phyloP scores from a whole-genome alignment of 352 stramenopile genomes.

The Phytophthora litchii region DNA sequence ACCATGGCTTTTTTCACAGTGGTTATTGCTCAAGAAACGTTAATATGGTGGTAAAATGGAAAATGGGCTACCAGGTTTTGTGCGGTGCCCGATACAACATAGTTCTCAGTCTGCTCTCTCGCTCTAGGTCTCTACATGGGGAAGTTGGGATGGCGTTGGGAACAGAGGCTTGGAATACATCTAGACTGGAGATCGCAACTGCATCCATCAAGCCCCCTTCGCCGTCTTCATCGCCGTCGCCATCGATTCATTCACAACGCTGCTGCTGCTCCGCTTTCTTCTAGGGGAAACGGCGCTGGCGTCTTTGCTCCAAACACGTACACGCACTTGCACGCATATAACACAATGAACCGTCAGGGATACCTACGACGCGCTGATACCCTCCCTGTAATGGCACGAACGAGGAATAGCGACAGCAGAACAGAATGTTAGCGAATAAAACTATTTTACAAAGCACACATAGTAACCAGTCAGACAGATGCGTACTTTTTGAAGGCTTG shows the following conservation, averaged over 20 bases:
- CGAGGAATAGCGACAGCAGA: constrained; percentile 21
- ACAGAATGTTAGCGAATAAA: constrained; percentile 15
- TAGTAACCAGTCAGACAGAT: constrained; percentile 10
- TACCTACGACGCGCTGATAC: constrained; percentile 75
- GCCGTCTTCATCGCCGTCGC: not conserved
- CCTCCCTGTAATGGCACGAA: constrained; percentile 51
- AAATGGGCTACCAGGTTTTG: constrained; percentile 24
- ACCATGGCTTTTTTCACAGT: no score
- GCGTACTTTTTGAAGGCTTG: constrained; percentile 86
- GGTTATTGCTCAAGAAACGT: constrained; percentile 30
- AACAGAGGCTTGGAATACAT: constrained; percentile 2
- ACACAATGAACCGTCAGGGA: constrained; percentile 31
- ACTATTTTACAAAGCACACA: constrained; percentile 13
- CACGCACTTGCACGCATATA: constrained; percentile 42
- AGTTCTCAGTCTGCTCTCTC: constrained; percentile 33
- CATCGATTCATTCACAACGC: constrained; percentile 30
- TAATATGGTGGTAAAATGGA: constrained; percentile 32
- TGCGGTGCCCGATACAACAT: constrained; percentile 36
- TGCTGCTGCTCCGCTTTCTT: constrained; percentile 19
- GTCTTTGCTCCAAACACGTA: constrained; percentile 29
- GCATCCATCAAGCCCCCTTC: constrained; percentile 3
- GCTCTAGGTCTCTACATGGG: constrained; percentile 45
- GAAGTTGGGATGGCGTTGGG: constrained; percentile 9
- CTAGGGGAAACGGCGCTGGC: constrained; percentile 10
- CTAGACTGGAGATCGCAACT: not conserved